Evolutionary conservation across 73 alveolate species (phyloP), one percentile per base, ranked within the genome.

Genomic region (Loxodes magnus): DNA sequence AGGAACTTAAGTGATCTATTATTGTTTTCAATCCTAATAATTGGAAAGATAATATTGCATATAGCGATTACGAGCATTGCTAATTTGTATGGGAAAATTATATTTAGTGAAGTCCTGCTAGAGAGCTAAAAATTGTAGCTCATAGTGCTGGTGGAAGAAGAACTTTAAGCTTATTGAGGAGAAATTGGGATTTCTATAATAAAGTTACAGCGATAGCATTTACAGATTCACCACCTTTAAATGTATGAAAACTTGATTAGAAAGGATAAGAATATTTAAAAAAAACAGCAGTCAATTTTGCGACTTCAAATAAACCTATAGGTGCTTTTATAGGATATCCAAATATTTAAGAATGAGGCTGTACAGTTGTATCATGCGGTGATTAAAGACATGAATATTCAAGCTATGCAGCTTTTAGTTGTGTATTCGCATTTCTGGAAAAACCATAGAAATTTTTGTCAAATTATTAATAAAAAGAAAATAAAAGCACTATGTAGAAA

Each of bases 81-180:
- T 58, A 51, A 24, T 71, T 60, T 71, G 84, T 76, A 9, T 87
- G 92, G 88, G 69, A 81, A 28, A 76, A 53, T 36, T 77, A 59
- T 29, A 79, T 87, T 17, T 43, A 61, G 46, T 10, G 5, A 12
- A 22, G 2, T 46, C 75, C 74, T 19, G 79, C 89, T 4, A 59
- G 62, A 49, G 84, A 81, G 21, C 24, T 87, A 16, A 66, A 59
- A 43, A 77, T 87, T 29, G 76, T 87, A 3, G 97, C 94, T 6
- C 97, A 87, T 77, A 77, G 93, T 19, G 86, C 83, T 42, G 97
- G 97, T 4, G 97, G 97, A 22, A 74, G 55, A 6, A 81, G 94
- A 36, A 51, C 87, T 2, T 48, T 71, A 17, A 54, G 66, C 29
- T 75, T 87, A 37, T 50, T 77, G 50, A 52, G 19, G 5, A 50